Base-by-base conservation (phyloP, 202 grass and related monocot genomes). In the Elaeis oleifera region DNA sequence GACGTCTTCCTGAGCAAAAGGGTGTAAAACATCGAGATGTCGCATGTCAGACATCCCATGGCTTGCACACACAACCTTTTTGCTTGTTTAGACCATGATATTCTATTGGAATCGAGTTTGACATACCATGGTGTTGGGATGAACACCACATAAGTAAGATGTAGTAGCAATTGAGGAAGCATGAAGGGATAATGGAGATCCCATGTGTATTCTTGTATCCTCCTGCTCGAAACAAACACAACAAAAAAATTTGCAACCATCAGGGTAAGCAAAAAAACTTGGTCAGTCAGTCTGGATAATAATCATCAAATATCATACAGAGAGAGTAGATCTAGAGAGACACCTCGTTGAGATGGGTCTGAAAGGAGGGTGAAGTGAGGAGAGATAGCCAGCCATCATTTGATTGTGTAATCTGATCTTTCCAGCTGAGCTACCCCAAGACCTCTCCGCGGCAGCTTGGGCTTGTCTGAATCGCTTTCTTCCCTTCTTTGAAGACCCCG, bases 351-450 rank as follows among this genome's bases (percentile, higher is more conserved):
- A 44, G 59, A 21, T 49, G 26, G 59, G 29, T 69, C 60, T 53
- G 55, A 68, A 58, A 53, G 64, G 25, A 36, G 73, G 32, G 29
- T 59, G 53, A 61, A 16, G 67, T 20, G 61, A 51, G 1, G 54
- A 16, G 5, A 60, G 29, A 44, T 82, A 81, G 5, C 65, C 76
- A 39, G 81, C 89, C 22, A 88, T 71, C 50, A 94, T 94, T 76
- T 94, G 83, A 79, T 88, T 82, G 69, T 88, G 89, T 51, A 94
- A 66, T 58, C 84, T 74, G 50, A 94, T 79, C 78, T 85, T 74
- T 92, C 89, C n/a, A 87, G 71, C 61, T 91, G 88, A 53, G 88
- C 84, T 14, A 91, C 84, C 53, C 88, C 88, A 49, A 87, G 80
- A 4, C 88, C 88, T 49, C 88, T 78, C 78, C 81, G 80, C 75